Conservation (phyloP, 129 eudicot genomes). For the Flaveria ramosissima region DNA sequence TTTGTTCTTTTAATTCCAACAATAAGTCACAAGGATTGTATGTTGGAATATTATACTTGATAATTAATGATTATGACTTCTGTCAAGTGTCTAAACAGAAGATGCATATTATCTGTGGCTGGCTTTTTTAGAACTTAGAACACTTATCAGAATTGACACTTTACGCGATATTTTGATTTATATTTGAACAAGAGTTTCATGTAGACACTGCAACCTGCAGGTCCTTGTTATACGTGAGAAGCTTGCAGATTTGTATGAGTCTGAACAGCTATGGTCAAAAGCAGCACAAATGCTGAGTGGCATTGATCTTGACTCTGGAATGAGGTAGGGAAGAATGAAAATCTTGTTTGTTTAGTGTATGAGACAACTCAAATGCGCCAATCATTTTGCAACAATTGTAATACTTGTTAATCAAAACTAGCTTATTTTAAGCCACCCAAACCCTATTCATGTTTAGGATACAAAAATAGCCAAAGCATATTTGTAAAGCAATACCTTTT, state of each 20-base stretch:
- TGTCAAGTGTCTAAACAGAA: conserved; percentile 11
- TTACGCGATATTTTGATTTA: conserved; percentile 1
- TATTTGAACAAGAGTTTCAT: conserved; percentile 6
- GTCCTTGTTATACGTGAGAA: conserved; percentile 87
- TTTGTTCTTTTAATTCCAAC: neutral
- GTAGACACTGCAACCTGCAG: conserved; percentile 43
- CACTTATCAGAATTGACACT: conserved; percentile 16
- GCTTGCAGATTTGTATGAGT: conserved; percentile 90
- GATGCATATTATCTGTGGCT: neutral
- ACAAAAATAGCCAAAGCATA: conserved; percentile 5
- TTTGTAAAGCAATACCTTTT: neutral
- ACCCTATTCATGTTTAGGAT: conserved; percentile 6
- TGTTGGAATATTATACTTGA: neutral
- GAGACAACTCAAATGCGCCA: conserved; percentile 6
- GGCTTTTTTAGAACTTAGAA: no score
- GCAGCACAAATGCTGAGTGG: conserved; percentile 99
- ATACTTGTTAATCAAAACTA: neutral
- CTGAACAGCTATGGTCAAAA: conserved; percentile 92
- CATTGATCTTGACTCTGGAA: conserved; percentile 93
- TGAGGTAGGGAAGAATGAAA: conserved; percentile 60
- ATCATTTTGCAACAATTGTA: neutral
- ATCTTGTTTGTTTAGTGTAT: conserved; percentile 2
- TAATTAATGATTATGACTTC: conserved; percentile 14
- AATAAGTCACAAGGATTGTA: neutral
- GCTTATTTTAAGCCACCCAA: conserved; percentile 5